These are phyloP conservation scores for Anthostomella pinea DNA, from an alignment of 2,329 filamentous ascomycete genomes.

Conservation along the genomic window DNA sequence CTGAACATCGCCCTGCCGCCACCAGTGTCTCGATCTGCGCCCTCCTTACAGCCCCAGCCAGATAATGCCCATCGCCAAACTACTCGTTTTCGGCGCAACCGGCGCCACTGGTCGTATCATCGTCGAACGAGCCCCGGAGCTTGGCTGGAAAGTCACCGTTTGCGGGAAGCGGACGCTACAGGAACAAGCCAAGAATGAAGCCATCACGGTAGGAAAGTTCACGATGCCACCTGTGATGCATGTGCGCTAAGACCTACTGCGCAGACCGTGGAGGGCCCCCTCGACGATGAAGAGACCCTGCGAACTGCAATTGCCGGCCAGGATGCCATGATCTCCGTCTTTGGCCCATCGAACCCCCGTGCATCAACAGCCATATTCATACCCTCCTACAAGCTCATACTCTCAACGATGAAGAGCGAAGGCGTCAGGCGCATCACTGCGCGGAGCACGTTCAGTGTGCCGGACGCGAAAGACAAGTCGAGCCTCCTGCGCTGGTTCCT, in stretches of 20 bases:
- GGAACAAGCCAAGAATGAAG: conserved; percentile 6
- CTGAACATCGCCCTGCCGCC: too few species aligned
- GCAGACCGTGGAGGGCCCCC: conserved; percentile 2
- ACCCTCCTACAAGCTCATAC: conserved; percentile 1
- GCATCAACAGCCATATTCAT: neutral
- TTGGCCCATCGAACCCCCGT: neutral
- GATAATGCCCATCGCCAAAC: conserved; percentile 6
- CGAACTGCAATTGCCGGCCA: conserved; percentile 4
- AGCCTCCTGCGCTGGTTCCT: conserved; percentile 5
- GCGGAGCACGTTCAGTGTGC: conserved; percentile 7
- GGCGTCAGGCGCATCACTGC: conserved; percentile 11
- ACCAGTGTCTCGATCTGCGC: too few species aligned
- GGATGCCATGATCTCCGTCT: conserved; percentile 7
- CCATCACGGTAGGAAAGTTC: conserved; percentile 4
- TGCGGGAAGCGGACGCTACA: conserved; percentile 4
- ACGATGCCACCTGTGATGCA: neutral
- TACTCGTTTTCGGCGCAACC: conserved; percentile 6
- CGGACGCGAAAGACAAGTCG: conserved; percentile 5
- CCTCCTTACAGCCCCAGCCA: too few species aligned
- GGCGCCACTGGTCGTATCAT: conserved; percentile 4
- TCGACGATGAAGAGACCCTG: neutral
- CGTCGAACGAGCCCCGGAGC: conserved; percentile 6
- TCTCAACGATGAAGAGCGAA: conserved; percentile 3
- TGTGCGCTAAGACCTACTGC: neutral
- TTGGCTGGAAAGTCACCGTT: conserved; percentile 7